Base-by-base conservation (phyloP, 169 alveolate genomes). In the Cryptosporidium ryanae region DNA sequence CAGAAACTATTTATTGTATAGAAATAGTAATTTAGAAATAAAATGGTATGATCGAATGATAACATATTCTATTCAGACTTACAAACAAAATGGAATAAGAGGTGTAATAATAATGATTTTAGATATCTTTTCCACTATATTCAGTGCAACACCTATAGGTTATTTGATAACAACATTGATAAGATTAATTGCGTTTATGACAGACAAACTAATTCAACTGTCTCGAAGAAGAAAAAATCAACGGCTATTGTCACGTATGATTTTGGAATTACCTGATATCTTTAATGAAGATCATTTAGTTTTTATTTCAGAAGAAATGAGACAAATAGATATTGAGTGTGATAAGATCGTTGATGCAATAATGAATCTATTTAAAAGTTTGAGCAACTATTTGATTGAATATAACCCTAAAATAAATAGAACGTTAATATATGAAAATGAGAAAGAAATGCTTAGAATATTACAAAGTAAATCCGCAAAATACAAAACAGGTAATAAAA, bases 161-260 rank as follows among this genome's bases (percentile, higher is more conserved):
- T 76, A 59, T 61, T 46, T 76, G 44, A 49, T 76, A 21, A 48
- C 63, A 23, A 76, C 87, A 34, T 23, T 76, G 59, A 61, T 76
- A 12, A 76, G 87, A 55, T 61, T 76, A 21, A 61, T 76, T 76
- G 87, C 87, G n/a, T 76, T 76, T 76, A 76, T 76, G 87, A 76
- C 87, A 21, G 87, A 76, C 50, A 76, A 76, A 38, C 44, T 76
- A 10, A 13, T 76, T 38, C 65, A 57, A 8, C 46, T 76, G 15
- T 38, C 87, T 12, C 55, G 87, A 76, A 55, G 87, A n/a, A 76
- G 87, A 55, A 59, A 32, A 13, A 76, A 76, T 23, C 87, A 76
- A 76, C 31, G 54, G 48, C 70, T 57, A 32, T 61, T 76, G 50
- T 23, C 64, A 31, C 48, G 87, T 13, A n/a, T 76, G n/a, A 2